These are phyloP conservation scores for Venturia oleaginea DNA, from an alignment of 2,329 filamentous ascomycete genomes.

Conservation along the genomic window DNA sequence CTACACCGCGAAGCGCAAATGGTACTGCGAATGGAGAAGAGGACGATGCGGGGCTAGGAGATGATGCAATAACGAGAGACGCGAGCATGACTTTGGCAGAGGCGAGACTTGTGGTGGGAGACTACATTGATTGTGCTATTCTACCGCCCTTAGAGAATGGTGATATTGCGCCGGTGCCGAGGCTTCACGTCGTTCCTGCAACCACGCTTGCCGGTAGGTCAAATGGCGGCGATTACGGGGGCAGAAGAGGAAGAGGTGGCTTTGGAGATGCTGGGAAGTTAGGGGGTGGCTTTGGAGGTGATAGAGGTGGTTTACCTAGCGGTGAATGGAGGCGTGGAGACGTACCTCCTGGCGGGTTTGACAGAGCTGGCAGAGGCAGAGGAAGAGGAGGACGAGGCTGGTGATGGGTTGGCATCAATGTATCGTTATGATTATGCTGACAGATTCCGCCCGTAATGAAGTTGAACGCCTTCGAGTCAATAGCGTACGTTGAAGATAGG, in stretches of 20 bases:
- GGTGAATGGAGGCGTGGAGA: constrained; percentile 34
- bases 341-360: constrained; percentile 6
- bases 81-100: constrained; percentile 63
- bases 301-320: constrained; percentile 20
- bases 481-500: background rate
- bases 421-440: background rate
- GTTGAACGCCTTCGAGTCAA: background rate
- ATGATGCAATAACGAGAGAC: constrained; percentile 14
- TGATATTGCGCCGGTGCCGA: constrained; percentile 55
- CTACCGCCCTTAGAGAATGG: constrained; percentile 68
- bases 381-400: constrained; percentile 12
- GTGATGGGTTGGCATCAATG: background rate
- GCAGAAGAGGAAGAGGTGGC: constrained; percentile 20
- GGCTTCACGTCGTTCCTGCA: constrained; percentile 27
- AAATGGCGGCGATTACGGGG: constrained; percentile 19
- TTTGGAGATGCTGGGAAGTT: constrained; percentile 16
- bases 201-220: constrained; percentile 21
- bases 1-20: constrained; percentile 34
- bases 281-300: constrained; percentile 1
- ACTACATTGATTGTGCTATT: constrained; percentile 78
- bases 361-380: constrained; percentile 2
- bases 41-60: constrained; percentile 28
- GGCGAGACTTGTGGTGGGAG: constrained; percentile 75
- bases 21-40: constrained; percentile 28
- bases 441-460: background rate